Base-by-base conservation (phyloP, 2,329 filamentous ascomycete genomes). In the Microascus cirrosus region DNA sequence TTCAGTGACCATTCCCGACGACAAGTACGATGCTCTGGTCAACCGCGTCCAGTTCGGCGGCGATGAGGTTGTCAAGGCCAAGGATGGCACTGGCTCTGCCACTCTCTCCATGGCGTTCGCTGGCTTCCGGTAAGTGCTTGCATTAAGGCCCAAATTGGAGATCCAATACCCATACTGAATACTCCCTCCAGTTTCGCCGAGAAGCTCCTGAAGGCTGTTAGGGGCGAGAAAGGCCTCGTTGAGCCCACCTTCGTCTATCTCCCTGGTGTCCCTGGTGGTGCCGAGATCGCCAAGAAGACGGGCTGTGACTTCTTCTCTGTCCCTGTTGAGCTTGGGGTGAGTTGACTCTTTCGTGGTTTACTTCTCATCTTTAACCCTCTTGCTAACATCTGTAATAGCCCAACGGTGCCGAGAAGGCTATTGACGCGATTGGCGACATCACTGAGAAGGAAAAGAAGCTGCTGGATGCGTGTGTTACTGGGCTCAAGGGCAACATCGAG, bases 11-110 rank as follows among this genome's bases (percentile, higher is more conserved):
- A 94, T 97, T 63, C 90, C 93, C 53, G 81, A 82, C 61, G 91
- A 96, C 71, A 94, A 95, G 81, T 88, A 96, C 67, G 90, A 93
- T 69, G 88, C 84, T 63, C 81, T 99, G 55, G 85, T 96, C 69
- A 89, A 96, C 77, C 91, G 94, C 78, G 89, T 97, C 59, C 94
- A 99, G 75, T 97, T 96, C 66, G 94, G 94, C 72, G 94, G 94
- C 80, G 94, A 99, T 66, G 91, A 96, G 78, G 91, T 96, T 62
- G 91, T 96, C 73, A 86, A 93, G 81, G 91, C 91, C 71, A 96
- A 96, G 84, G 89, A 94, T 64, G 91, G 91, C 68, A 85, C 86
- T 69, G 91, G 91, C 63, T 95, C 90, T 61, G 91, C 91, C 64
- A 96, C 91, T 60, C 82, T 96, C 58, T 95, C 90, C 67, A 96